A percentile compares a stretch with the other conserved stretches of the same genome.
Conservation (phyloP, 345 rosid genomes). For the Eucalyptus sideroxylon region DNA sequence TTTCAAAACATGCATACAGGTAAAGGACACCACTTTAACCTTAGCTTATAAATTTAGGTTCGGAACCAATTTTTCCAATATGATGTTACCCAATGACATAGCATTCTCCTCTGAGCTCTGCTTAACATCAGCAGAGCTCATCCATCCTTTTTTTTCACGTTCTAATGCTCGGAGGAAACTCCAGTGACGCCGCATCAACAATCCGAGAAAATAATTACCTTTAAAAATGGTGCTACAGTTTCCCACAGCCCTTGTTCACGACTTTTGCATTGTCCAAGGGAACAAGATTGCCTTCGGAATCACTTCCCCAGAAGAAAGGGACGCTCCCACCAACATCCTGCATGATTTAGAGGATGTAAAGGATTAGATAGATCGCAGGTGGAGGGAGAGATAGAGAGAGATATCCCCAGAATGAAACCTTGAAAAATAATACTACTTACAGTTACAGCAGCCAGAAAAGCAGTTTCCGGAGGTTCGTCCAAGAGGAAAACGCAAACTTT, state of each 20-base stretch:
- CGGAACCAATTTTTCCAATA: not conserved
- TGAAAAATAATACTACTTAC: constrained; percentile 12
- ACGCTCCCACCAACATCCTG: constrained; percentile 86
- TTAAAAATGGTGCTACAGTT: constrained; percentile 87
- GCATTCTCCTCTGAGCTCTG: not conserved
- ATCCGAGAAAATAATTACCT: constrained; percentile 25
- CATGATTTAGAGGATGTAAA: not conserved
- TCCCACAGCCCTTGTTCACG: constrained; percentile 72
- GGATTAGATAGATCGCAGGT: not conserved
- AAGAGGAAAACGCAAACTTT: constrained; percentile 59
- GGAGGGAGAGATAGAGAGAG: not conserved
- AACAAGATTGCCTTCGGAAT: constrained; percentile 70
- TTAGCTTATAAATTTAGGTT: not conserved
- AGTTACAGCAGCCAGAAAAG: constrained; percentile 32
- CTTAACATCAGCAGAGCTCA: not conserved
- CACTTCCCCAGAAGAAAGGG: constrained; percentile 81
- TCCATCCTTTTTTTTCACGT: not conserved
- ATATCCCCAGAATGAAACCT: not conserved
- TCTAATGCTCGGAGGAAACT: too few relatives aligned
- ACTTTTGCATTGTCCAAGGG: constrained; percentile 48
- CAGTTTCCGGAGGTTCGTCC: constrained; percentile 39
- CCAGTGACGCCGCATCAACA: not conserved
- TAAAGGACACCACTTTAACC: not conserved
- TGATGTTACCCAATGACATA: not conserved
- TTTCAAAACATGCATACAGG: not conserved